Conservation (phyloP, 148 eudicot species). For the Amaranthus palmeri region DNA sequence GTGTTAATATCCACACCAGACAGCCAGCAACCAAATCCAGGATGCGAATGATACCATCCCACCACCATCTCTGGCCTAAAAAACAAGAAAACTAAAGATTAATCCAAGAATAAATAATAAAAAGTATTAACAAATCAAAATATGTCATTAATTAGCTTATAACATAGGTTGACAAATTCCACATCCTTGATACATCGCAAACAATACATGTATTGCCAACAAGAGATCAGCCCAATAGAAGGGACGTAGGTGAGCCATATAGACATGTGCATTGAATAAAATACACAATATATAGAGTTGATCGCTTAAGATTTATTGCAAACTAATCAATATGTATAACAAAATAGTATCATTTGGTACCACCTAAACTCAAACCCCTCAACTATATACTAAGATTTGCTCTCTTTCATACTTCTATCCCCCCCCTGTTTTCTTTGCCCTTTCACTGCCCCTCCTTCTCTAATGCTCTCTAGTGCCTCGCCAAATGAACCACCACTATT, state of each 20-base stretch:
- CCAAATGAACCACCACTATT: too few species aligned
- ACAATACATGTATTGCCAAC: background rate
- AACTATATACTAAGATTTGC: background rate
- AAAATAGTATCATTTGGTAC: background rate
- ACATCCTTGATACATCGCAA: background rate
- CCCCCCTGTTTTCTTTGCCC: too few species aligned
- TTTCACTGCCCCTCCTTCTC: too few species aligned
- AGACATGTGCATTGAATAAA: background rate
- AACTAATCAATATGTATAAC: background rate
- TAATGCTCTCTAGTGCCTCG: too few species aligned
- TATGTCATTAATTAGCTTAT: background rate
- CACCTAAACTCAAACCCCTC: background rate
- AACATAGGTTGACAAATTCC: background rate
- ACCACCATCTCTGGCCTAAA: slow-evolving; percentile 83
- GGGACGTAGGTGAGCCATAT: background rate
- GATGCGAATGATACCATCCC: slow-evolving; percentile 91
- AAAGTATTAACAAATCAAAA: background rate
- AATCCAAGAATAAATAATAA: background rate
- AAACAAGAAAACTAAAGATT: slow-evolving; percentile 13
- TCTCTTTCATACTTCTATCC: background rate
- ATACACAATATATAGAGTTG: background rate
- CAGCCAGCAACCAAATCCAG: slow-evolving; percentile 94
- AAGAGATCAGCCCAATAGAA: background rate
- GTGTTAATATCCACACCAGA: slow-evolving; percentile 94
- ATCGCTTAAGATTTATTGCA: background rate